These are phyloP conservation scores for Trypanosoma grayi DNA, from an alignment of 208 protist genomes.

Conservation along the genomic window DNA sequence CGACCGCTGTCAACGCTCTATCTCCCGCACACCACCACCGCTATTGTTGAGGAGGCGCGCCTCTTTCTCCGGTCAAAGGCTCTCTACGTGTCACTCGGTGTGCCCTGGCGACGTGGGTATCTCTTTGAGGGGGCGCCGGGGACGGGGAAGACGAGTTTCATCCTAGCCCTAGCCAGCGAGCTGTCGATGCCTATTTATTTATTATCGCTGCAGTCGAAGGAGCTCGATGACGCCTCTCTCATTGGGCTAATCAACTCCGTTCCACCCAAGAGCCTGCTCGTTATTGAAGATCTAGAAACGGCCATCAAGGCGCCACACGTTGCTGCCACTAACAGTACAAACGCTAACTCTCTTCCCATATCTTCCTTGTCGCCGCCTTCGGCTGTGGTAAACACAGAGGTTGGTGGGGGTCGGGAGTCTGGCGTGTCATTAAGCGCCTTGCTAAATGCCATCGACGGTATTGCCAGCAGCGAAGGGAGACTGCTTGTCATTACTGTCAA, in stretches of 20 bases:
- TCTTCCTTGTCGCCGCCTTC: not conserved
- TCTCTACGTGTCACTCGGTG: conserved; percentile 89
- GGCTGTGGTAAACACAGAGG: conserved; percentile 27
- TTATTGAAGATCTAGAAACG: conserved; percentile 96
- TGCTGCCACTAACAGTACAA: not conserved
- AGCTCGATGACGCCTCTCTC: conserved; percentile 86
- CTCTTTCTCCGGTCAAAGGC: conserved; percentile 74
- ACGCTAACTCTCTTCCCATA: conserved; percentile 17
- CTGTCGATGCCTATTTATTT: conserved; percentile 90
- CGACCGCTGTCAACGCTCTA: conserved; percentile 77
- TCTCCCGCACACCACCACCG: conserved; percentile 41
- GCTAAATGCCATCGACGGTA: conserved; percentile 95
- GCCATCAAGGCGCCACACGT: conserved; percentile 45
- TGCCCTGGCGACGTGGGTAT: conserved; percentile 95
- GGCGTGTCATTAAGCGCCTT: conserved; percentile 92
- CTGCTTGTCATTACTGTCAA: conserved; percentile 96
- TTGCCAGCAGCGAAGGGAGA: conserved; percentile 90
- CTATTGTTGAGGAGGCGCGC: conserved; percentile 71
- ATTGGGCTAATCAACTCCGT: conserved; percentile 75
- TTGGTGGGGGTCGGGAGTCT: conserved; percentile 20
- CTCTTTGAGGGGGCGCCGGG: conserved; percentile 94
- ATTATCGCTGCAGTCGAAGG: conserved; percentile 77
- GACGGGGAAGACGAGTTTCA: conserved; percentile 93
- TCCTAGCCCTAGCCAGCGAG: conserved; percentile 89
- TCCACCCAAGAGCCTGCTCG: conserved; percentile 78